phyloP scores from a whole-genome alignment of 352 stramenopile species.

The Phytopythium ostracodes region DNA sequence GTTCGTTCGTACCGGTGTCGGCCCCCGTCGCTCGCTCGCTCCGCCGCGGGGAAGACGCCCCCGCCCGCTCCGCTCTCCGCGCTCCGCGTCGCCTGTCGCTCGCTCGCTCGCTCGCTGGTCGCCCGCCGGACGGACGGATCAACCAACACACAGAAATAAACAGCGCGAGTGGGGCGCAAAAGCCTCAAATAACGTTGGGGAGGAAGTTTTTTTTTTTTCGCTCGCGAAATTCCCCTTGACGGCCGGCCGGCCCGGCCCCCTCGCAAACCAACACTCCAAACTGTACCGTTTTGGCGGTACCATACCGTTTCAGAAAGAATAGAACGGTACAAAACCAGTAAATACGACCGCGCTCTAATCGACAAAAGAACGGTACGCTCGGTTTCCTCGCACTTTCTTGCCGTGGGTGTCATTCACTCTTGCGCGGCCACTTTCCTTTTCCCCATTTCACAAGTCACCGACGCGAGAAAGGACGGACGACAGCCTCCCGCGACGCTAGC shows the following conservation, averaged over 20 bases:
- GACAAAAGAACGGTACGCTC: not conserved
- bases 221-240: too few relatives aligned
- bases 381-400: conserved; percentile 8
- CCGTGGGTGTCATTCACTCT: not conserved
- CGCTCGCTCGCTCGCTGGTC: not conserved
- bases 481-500: too few relatives aligned
- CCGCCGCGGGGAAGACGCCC: too few relatives aligned
- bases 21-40: not conserved
- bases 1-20: not conserved
- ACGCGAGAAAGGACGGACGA: not conserved
- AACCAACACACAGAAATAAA: not conserved
- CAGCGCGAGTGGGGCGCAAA: too few relatives aligned
- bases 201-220: conserved; percentile 2
- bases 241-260: too few relatives aligned
- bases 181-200: not conserved
- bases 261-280: not conserved
- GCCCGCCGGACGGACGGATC: not conserved
- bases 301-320: not conserved
- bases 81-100: too few relatives aligned
- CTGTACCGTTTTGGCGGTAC: not conserved
- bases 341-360: not conserved
- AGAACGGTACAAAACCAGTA: not conserved
- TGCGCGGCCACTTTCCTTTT: not conserved
- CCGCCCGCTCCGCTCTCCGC: too few relatives aligned
- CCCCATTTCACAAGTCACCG: conserved; percentile 1